Evolutionary conservation across 768 basidiomycete genomes (phyloP), one percentile per base, ranked within the genome.

Genomic region (Rhodosporidiobolus odoratus): DNA sequence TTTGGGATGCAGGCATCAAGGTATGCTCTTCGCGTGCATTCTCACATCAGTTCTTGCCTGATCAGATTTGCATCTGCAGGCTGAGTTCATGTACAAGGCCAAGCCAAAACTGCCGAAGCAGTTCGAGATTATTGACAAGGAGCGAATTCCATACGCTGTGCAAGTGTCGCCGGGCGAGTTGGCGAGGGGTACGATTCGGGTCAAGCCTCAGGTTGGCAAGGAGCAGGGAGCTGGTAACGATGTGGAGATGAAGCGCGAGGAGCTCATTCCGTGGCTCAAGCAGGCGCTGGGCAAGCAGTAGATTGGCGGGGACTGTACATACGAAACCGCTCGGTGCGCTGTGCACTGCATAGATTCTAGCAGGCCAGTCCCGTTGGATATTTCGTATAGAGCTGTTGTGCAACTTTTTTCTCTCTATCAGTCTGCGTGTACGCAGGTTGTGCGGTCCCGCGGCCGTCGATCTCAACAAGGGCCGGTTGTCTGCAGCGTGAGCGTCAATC

Each of bases 121-220:
- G 77, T 97, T 95, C 78, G 89, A 89, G 30, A 88, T 88, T 1
- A 90, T 89, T 35, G 96, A 96, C 81, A 87, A 83, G 78, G 94
- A 97, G 76, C 88, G 91, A 73, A 91, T 91, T 50, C 95, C 94
- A 0, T 96, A 92, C 80, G 93, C 89, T 3, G 84, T 97, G 66
- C 90, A 98, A 73, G 82, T 98, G n/a, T 94, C 92, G 15, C 85
- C 84, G 1, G 88, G 89, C 66, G 95, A 99, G 81, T 81, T 92
- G 65, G 87, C 86, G 77, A 84, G 85, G 56, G 96, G 95, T 7
- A 81, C 89, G 47, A 92, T 96, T 38, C 85, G 87, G 45, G 90
- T 99, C 66, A 97, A 97, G 82, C 73, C 69, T 6, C 88, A 94
- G 79, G 84, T 86, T 23, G 81, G 82, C 57, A 85, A 85, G 76